A percentile compares a stretch with the other conserved stretches of the same genome.
Evolutionary conservation across 306 rosid genomes (phyloP).

Genomic region (Arachis hypogaea): DNA sequence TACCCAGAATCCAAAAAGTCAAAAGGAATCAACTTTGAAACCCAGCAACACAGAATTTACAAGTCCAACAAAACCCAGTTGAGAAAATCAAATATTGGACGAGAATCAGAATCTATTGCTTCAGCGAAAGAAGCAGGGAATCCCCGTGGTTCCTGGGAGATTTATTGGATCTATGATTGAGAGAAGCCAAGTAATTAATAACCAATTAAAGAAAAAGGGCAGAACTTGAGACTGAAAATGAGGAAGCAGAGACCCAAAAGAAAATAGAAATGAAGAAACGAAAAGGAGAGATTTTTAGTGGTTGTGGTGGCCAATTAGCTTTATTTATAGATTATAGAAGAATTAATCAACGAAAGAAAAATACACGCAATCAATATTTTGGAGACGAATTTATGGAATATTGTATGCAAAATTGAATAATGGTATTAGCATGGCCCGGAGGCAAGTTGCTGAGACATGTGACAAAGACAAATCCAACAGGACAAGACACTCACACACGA

Average conservation of each 20-base stretch:
- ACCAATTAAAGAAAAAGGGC: neutral
- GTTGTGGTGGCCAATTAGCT: constrained; percentile 22
- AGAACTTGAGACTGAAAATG: neutral
- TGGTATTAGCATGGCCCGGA: too few relatives aligned
- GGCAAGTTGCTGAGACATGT: too few relatives aligned
- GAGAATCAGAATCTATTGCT: constrained; percentile 25
- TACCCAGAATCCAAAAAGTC: constrained; percentile 33
- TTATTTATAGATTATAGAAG: constrained; percentile 38
- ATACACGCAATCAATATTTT: constrained; percentile 32
- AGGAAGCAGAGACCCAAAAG: constrained; percentile 17
- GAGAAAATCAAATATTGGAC: constrained; percentile 15
- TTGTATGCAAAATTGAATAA: too few relatives aligned
- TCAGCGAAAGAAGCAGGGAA: constrained; percentile 4
- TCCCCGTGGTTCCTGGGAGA: constrained; percentile 21
- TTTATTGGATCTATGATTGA: neutral
- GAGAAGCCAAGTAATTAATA: constrained; percentile 1
- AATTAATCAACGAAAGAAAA: constrained; percentile 3
- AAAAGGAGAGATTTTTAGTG: constrained; percentile 7
- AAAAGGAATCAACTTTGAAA: constrained; percentile 29
- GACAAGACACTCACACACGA: too few relatives aligned
- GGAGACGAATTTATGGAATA: neutral
- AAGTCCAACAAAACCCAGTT: constrained; percentile 38
- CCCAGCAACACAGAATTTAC: constrained; percentile 13
- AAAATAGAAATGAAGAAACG: neutral
- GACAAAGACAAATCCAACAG: too few relatives aligned